Evolutionary conservation across 768 basidiomycete genomes (phyloP).

Genomic region (Asterophora lycoperdoides): DNA sequence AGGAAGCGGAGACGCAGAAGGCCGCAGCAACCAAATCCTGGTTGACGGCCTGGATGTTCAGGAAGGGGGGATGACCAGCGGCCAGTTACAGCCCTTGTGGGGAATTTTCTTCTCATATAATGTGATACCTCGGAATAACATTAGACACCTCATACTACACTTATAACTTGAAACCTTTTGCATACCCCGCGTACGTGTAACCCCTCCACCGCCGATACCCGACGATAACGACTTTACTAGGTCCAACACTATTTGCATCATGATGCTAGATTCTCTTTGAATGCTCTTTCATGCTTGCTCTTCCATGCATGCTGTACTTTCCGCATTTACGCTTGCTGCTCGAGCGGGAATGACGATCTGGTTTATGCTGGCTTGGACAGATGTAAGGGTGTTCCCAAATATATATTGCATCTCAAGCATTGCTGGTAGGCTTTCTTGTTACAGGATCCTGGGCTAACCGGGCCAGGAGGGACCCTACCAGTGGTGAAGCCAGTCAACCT

Average conservation of each 20-base stretch:
- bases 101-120: constrained; percentile 25
- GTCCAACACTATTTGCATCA: too few relatives aligned
- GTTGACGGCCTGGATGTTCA: constrained; percentile 68
- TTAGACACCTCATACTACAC: constrained; percentile 23
- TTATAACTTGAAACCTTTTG: constrained; percentile 19
- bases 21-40: constrained; percentile 47
- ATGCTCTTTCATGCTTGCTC: constrained; percentile 19
- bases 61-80: constrained; percentile 27
- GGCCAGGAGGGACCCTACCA: constrained; percentile 55
- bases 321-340: constrained; percentile 29
- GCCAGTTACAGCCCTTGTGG: constrained; percentile 12
- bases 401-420: neutral
- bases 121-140: constrained; percentile 39
- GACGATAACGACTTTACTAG: constrained; percentile 11
- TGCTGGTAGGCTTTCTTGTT: neutral
- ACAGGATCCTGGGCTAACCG: constrained; percentile 53
- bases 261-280: too few relatives aligned
- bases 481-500: constrained; percentile 51
- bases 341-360: constrained; percentile 51
- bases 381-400: constrained; percentile 30
- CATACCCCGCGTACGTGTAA: constrained; percentile 24
- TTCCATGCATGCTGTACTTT: constrained; percentile 31
- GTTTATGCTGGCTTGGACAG: constrained; percentile 51
- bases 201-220: constrained; percentile 14
- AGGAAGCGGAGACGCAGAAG: constrained; percentile 47